phyloP scores from a whole-genome alignment of 1,284 basidiomycete genomes.

The Thecaphora thlaspeos region DNA sequence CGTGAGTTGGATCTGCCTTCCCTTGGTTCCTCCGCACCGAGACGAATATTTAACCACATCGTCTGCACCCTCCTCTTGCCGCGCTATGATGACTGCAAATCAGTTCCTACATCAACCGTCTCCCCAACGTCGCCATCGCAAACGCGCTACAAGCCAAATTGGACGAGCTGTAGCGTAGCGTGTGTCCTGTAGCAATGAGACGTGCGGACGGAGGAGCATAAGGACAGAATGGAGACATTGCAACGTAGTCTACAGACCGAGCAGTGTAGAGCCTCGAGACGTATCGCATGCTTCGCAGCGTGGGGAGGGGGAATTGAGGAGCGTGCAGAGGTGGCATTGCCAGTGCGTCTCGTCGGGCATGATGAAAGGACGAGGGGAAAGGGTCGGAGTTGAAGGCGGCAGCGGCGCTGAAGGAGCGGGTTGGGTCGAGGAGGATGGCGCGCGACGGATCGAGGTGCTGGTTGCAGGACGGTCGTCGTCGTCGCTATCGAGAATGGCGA shows the following conservation, averaged over 20 bases:
- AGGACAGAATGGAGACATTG: too few species aligned
- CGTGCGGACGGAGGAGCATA: too few species aligned
- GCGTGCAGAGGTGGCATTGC: constrained; percentile 27
- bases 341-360: constrained; percentile 6
- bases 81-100: not conserved
- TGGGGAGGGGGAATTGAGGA: constrained; percentile 12
- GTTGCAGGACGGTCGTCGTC: too few species aligned
- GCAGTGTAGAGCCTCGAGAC: constrained; percentile 10
- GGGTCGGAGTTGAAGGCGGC: too few species aligned
- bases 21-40: too few species aligned
- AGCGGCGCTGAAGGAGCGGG: too few species aligned
- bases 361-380: not conserved
- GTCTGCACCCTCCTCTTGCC: not conserved
- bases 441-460: too few species aligned
- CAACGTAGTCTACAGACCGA: constrained; percentile 11
- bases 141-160: constrained; percentile 17
- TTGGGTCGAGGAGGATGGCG: too few species aligned
- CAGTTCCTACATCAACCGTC: constrained; percentile 14
- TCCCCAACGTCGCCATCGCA: constrained; percentile 17
- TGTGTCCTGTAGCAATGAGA: too few species aligned
- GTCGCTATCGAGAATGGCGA: constrained; percentile 18
- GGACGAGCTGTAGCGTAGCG: not conserved
- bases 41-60: too few species aligned
- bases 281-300: constrained; percentile 30
- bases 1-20: not conserved